These are phyloP conservation scores for Grosmannia clavigera DNA, from an alignment of 2,329 filamentous ascomycete species.

Conservation along the genomic window DNA sequence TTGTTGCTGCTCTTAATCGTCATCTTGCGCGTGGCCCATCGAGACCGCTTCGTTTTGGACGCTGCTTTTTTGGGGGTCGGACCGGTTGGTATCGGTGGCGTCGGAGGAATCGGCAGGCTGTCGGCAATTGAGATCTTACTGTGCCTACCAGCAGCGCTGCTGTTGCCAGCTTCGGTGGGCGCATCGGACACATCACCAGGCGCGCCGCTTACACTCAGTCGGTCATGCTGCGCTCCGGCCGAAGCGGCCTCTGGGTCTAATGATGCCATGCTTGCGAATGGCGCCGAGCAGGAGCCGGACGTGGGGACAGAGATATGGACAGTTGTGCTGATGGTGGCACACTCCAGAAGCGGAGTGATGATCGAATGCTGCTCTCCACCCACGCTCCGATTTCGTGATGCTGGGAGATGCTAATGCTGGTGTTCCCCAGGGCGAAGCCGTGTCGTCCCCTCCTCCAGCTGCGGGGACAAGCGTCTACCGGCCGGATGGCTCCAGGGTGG, in stretches of 20 bases:
- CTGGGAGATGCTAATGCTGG: not conserved
- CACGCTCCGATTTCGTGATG: not conserved
- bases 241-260: not conserved
- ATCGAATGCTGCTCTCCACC: not conserved
- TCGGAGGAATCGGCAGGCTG: constrained; percentile 16
- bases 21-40: constrained; percentile 93
- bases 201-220: not conserved
- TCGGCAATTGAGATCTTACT: constrained; percentile 12
- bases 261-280: not conserved
- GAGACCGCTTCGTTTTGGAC: constrained; percentile 55
- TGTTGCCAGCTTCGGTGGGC: not conserved
- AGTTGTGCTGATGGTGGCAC: not conserved
- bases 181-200: not conserved
- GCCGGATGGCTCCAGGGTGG: not conserved
- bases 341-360: not conserved
- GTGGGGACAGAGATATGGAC: not conserved
- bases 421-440: not conserved
- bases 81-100: constrained; percentile 1
- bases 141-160: not conserved
- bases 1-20: constrained; percentile 59
- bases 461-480: not conserved
- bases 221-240: not conserved
- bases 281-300: not conserved
- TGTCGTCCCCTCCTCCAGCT: not conserved
- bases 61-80: not conserved